Base-by-base conservation (phyloP, 176 grass and related monocot genomes). In the Tillandsia fasciculata region DNA sequence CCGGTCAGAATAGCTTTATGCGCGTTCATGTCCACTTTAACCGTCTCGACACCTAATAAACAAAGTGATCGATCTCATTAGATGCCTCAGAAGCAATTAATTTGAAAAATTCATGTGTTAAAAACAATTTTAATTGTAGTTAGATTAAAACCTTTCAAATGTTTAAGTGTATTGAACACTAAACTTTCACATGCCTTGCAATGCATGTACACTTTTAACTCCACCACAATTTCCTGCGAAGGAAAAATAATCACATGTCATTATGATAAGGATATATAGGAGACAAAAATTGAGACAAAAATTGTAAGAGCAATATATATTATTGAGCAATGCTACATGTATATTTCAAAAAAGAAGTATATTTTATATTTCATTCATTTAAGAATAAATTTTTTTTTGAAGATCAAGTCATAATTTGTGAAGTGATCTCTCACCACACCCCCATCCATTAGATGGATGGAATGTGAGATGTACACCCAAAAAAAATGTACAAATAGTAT, bases 191-290 rank as follows among this genome's bases (percentile, higher is more conserved):
- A 84, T 27, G 82, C 82, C 63, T 72, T 72, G 59, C 82, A 84
- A 9, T 84, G 76, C 76, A 84, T 84, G 58, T 67, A 79, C 56
- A 84, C 76, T 75, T 84, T 75, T n/a, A 79, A 61, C 58, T 79
- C 75, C 71, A 84, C 50, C 48, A 73, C 17, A 24, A 68, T 67
- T 69, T 51, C 54, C 75, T 77, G 50, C 23, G 26, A 2, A 70
- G 51, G 59, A 26, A 22, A 61, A 48, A 42, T 42, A 42, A 53
- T 27, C 14, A 63, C 9, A 70, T 57, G 56, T 61, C 9, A 61
- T 18, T 20, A 61, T 20, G n/a, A 56, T 13, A 61, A 23, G n/a
- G 13, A 61, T 42, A 42, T 5, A 42, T 42, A 42, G 33, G 5
- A 42, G 33, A 24, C 24, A 24, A 24, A 24, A 24, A 24, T 1